A percentile compares a stretch with the other conserved stretches of the same genome.
Evolutionary conservation across 2,329 filamentous ascomycete species (phyloP).

Genomic region (Trichoderma atrobrunneum): DNA sequence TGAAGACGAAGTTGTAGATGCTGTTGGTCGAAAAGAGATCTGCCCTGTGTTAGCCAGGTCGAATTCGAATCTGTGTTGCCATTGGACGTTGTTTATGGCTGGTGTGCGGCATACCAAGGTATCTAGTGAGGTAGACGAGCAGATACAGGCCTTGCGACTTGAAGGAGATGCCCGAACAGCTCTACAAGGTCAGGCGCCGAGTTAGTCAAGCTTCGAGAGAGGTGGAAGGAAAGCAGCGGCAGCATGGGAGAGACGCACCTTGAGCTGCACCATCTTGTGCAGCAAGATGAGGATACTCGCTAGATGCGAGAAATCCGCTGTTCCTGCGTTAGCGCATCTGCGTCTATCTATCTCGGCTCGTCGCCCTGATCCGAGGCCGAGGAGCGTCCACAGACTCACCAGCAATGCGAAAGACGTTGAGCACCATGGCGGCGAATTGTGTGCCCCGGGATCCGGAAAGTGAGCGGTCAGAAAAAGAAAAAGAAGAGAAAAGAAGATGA

Average conservation of each 20-base stretch:
- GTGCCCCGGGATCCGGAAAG: not conserved
- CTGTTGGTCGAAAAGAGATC: conserved; percentile 84
- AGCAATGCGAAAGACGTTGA: conserved; percentile 59
- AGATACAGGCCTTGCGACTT: conserved; percentile 97
- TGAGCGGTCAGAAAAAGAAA: not conserved
- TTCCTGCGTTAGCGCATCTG: conserved; percentile 20
- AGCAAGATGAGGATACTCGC: conserved; percentile 90
- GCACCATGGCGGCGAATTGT: conserved; percentile 38
- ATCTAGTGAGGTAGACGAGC: conserved; percentile 88
- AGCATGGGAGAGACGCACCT: conserved; percentile 50
- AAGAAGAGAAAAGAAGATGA: not conserved
- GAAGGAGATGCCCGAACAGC: conserved; percentile 96
- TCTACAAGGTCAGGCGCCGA: conserved; percentile 51
- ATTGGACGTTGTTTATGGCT: not conserved
- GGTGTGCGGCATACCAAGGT: conserved; percentile 62
- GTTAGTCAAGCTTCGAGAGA: conserved; percentile 15
- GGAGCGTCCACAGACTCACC: conserved; percentile 38
- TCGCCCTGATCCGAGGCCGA: not conserved
- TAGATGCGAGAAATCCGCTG: conserved; percentile 94
- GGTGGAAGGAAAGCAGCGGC: conserved; percentile 15
- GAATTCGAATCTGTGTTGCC: not conserved
- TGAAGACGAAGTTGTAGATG: conserved; percentile 92
- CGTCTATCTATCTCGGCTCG: conserved; percentile 9
- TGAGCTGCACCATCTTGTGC: conserved; percentile 93
- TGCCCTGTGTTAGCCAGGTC: conserved; percentile 32